Evolutionary conservation across 176 grass and related monocot species (phyloP), one percentile per base, ranked within the genome.

Genomic region (Carex pumila): DNA sequence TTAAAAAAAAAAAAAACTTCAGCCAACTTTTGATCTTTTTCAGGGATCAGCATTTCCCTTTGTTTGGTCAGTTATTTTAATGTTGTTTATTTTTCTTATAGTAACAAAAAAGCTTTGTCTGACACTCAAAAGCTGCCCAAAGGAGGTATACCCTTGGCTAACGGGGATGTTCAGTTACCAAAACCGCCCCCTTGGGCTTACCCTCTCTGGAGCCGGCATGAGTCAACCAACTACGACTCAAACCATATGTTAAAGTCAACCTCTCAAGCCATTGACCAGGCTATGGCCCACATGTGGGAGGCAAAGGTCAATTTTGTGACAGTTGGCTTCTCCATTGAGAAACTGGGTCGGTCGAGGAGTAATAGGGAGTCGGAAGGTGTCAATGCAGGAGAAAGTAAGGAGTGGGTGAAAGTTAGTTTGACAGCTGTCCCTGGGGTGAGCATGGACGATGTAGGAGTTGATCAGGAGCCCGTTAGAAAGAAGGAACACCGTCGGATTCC

Each of bases 111-210:
- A 88, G 83, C 84, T 74, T 81, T 83, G 78, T 92, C 83, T 73
- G 93, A 95, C 91, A 84, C 17, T 84, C 91, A 99, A 82, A 99
- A 95, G 45, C 61, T 99, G 41, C 90, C 91, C 15, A 95, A 89
- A 89, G 91, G 91, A 84, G 91, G 96, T 61, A 99, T 99, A 81
- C 93, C 96, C 21, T 92, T 99, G 87, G 96, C 96, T 82, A 94
- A 99, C 87, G 96, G 96, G 87, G 88, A 99, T 60, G 96, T 80
- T 57, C 93, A 99, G 81, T 88, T 99, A 73, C 96, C 91, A 81
- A 99, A 94, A 88, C 96, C 93, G 52, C 96, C 96, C 85, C 96
- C 96, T 36, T 99, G 96, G 96, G 96, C 96, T 81, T 95, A 99
- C 86, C 96, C 96, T 85, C 83, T 99, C 76, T 99, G 93, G 96